phyloP scores from a whole-genome alignment of 805 yeast genomes.

The Kodamaea sagamina region DNA sequence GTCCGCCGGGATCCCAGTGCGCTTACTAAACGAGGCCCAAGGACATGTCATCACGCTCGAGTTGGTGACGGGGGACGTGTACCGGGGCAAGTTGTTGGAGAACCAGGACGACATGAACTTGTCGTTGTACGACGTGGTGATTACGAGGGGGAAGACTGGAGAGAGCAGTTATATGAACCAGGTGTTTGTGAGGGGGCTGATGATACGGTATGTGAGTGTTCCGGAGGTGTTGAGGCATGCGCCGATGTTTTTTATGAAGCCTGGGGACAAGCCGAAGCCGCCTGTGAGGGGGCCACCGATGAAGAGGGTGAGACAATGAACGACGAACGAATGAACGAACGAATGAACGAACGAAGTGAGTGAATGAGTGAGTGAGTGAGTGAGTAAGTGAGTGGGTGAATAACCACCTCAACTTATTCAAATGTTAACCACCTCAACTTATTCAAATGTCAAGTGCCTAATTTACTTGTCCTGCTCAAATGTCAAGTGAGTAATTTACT shows the following conservation, averaged over 20 bases:
- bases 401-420: no score
- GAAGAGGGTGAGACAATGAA: slow-evolving; percentile 30
- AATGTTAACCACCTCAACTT: no score
- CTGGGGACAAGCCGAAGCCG: slow-evolving; percentile 62
- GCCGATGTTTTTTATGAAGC: slow-evolving; percentile 74
- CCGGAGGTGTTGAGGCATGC: slow-evolving; percentile 90
- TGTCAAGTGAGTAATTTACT: no score
- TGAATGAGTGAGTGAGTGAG: no score
- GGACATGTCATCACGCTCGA: slow-evolving; percentile 87
- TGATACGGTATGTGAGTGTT: slow-evolving; percentile 76
- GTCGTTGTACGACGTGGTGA: slow-evolving; percentile 76
- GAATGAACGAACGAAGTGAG: background rate
- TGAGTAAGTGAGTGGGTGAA: no score
- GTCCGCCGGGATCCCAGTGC: slow-evolving; percentile 59
- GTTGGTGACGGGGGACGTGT: slow-evolving; percentile 79
- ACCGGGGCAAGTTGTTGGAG: slow-evolving; percentile 82
- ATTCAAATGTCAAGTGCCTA: no score
- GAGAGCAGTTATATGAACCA: slow-evolving; percentile 73
- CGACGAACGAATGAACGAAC: no score
- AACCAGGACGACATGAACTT: slow-evolving; percentile 95
- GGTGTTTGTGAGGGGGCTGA: slow-evolving; percentile 90
- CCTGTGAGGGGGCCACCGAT: slow-evolving; percentile 55
- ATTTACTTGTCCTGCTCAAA: no score
- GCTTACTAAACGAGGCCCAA: slow-evolving; percentile 82
- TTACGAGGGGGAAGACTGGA: slow-evolving; percentile 70